Evolutionary conservation across 495 filamentous ascomycete genomes (phyloP).

Genomic region (Neurospora pannonica): DNA sequence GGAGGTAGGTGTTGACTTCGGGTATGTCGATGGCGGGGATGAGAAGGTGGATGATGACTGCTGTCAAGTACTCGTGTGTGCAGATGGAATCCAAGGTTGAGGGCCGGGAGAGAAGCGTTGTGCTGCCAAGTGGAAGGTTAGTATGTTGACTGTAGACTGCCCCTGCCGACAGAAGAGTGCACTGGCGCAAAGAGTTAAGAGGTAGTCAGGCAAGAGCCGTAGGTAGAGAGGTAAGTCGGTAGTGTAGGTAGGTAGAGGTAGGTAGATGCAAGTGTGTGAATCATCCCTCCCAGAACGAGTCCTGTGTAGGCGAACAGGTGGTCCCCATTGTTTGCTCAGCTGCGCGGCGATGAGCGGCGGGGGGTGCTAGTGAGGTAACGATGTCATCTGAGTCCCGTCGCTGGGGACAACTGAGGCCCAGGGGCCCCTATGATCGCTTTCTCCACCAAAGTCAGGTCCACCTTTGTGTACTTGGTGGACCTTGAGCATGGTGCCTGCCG

Average conservation of each 20-base stretch:
- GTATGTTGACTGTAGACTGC: not conserved
- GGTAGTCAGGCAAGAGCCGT: not conserved
- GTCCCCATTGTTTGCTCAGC: not conserved
- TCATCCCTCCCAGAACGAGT: not conserved
- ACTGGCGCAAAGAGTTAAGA: not conserved
- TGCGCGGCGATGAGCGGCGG: not conserved
- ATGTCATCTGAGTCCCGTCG: not conserved
- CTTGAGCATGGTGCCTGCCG: not conserved
- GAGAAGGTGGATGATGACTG: not conserved
- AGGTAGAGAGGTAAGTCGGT: not conserved
- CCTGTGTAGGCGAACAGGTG: not conserved
- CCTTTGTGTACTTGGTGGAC: not conserved
- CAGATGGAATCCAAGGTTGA: not conserved
- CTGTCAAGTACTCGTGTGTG: not conserved
- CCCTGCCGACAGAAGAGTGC: not conserved
- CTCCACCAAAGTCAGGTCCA: not conserved
- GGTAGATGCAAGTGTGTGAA: not conserved
- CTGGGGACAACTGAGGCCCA: not conserved
- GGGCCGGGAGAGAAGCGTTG: not conserved
- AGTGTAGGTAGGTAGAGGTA: not conserved
- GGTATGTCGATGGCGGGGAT: not conserved
- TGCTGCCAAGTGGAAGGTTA: not conserved
- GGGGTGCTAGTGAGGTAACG: not conserved
- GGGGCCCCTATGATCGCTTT: not conserved
- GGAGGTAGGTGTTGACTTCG: not conserved